Conservation (phyloP, 2,329 filamentous ascomycete genomes). For the Botryotinia calthae region DNA sequence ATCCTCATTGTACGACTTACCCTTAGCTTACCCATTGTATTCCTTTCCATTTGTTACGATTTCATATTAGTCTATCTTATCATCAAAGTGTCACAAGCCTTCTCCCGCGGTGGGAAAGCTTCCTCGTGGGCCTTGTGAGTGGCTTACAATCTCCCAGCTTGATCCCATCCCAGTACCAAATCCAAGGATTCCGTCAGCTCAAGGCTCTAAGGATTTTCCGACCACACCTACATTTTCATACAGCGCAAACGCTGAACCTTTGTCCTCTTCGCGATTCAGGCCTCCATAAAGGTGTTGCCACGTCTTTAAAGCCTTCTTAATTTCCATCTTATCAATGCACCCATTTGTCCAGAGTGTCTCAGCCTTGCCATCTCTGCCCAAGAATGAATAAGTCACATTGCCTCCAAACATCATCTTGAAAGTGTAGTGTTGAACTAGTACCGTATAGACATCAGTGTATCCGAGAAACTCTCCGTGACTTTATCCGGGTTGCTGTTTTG, state of each 20-base stretch:
- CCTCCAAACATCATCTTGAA: neutral
- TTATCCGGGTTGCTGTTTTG: neutral
- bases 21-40: neutral
- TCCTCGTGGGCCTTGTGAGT: neutral
- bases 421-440: neutral
- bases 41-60: neutral
- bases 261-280: neutral
- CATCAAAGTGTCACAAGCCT: neutral
- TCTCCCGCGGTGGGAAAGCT: neutral
- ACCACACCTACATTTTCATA: neutral
- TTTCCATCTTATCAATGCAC: neutral
- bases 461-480: conserved; percentile 6
- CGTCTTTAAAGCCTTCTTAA: neutral
- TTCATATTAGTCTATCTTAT: neutral
- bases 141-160: neutral
- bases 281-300: conserved; percentile 5
- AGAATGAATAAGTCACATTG: neutral
- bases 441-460: neutral
- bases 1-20: neutral
- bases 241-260: neutral
- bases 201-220: neutral
- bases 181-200: neutral
- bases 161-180: neutral
- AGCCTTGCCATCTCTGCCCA: neutral
- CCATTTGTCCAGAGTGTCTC: neutral